Evolutionary conservation across 108 stramenopile species (phyloP).

Genomic region (Pseudonitzschia delicatissima): DNA sequence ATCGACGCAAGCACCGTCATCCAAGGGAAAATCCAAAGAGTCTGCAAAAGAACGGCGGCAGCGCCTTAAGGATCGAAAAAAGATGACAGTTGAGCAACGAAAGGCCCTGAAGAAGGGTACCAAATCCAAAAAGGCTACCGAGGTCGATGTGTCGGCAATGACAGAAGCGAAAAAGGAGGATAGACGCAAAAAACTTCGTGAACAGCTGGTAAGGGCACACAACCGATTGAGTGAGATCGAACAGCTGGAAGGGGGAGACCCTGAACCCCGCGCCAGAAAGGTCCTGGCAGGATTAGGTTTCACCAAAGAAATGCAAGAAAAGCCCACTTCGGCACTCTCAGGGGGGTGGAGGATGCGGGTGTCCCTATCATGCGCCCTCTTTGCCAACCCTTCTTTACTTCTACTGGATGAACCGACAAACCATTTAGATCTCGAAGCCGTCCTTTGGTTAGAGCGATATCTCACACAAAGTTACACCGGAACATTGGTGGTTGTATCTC

Average conservation of each 20-base stretch:
- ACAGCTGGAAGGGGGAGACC: slow-evolving; percentile 59
- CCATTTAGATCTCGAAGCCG: slow-evolving; percentile 75
- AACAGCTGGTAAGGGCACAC: slow-evolving; percentile 48
- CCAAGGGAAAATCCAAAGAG: slow-evolving; percentile 13
- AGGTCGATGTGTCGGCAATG: slow-evolving; percentile 1
- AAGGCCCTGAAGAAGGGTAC: slow-evolving; percentile 8
- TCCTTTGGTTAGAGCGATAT: slow-evolving; percentile 89
- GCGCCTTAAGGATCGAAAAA: slow-evolving; percentile 11
- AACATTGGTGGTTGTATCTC: slow-evolving; percentile 88
- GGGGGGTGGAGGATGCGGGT: slow-evolving; percentile 98
- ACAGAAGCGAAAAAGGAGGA: slow-evolving; percentile 36
- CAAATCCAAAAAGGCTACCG: slow-evolving; percentile 7
- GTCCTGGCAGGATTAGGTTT: slow-evolving; percentile 85
- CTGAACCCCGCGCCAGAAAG: slow-evolving; percentile 64
- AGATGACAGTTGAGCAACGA: slow-evolving; percentile 10
- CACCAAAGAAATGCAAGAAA: slow-evolving; percentile 77
- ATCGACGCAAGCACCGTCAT: slow-evolving; percentile 11
- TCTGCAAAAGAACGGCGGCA: slow-evolving; percentile 3
- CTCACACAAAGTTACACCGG: slow-evolving; percentile 65
- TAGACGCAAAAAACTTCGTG: slow-evolving; percentile 32
- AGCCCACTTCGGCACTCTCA: slow-evolving; percentile 69
- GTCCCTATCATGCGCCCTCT: slow-evolving; percentile 86
- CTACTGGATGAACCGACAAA: slow-evolving; percentile 74
- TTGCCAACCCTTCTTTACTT: slow-evolving; percentile 80
- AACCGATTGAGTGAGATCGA: slow-evolving; percentile 59